These are phyloP conservation scores for Xylaria sp. DNA, from an alignment of 2,329 filamentous ascomycete species.

Conservation along the genomic window DNA sequence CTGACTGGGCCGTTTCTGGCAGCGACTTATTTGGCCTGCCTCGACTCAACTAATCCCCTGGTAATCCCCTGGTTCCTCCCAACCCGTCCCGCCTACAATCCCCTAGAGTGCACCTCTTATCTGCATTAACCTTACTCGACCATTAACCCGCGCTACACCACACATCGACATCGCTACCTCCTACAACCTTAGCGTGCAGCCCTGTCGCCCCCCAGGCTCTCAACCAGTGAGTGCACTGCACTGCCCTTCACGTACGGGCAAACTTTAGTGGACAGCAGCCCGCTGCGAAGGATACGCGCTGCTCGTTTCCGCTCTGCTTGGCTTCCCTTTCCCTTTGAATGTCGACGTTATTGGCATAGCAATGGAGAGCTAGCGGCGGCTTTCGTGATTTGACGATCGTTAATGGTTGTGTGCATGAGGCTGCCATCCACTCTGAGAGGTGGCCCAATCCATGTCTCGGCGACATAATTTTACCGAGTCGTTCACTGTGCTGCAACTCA, in stretches of 20 bases:
- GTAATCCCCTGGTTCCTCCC: background rate
- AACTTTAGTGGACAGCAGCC: background rate
- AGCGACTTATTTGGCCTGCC: background rate
- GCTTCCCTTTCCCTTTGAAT: background rate
- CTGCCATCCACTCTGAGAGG: slow-evolving; percentile 36
- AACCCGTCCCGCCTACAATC: slow-evolving; percentile 4
- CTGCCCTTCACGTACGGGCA: background rate
- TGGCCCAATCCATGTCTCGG: slow-evolving; percentile 42
- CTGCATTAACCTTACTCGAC: background rate
- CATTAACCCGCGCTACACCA: slow-evolving; percentile 1
- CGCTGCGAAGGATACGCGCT: background rate
- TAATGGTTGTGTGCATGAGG: slow-evolving; percentile 31
- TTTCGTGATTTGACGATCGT: slow-evolving; percentile 8
- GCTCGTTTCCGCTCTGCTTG: background rate
- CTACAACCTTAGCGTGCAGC: slow-evolving; percentile 3
- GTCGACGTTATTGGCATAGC: background rate
- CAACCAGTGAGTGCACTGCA: too few relatives aligned
- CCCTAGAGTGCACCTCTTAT: slow-evolving; percentile 6
- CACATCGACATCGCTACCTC: slow-evolving; percentile 10
- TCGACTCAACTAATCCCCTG: background rate
- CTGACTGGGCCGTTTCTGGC: slow-evolving; percentile 1
- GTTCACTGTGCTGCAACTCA: slow-evolving; percentile 20
- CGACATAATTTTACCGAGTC: slow-evolving; percentile 39
- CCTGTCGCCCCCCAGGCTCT: background rate
- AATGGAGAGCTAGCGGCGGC: background rate